Base-by-base conservation (phyloP, 352 stramenopile species). In the Globisporangium takayamanum region DNA sequence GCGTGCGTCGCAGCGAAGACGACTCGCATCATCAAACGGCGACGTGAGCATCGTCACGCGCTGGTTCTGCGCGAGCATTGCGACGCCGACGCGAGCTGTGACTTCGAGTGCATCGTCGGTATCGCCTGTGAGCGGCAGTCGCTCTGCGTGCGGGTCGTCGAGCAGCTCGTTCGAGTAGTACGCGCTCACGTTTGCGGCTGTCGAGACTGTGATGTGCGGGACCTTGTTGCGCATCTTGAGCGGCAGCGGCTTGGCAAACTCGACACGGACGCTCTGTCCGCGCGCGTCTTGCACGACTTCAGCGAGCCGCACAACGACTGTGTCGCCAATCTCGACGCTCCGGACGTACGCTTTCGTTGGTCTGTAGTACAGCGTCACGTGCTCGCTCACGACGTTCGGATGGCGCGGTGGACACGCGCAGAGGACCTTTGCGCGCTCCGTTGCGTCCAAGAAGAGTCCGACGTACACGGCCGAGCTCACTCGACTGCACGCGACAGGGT, bases 161-260 rank as follows among this genome's bases (percentile, higher is more conserved):
- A 91, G 55, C 28, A 91, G 53, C 39, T 88, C 74, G 53, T 91
- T 91, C 25, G 80, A 91, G 51, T 89, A 89, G 22, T 71, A 74
- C 2, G 78, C 74, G 55, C 66, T 74, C 11, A 89, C 65, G 11
- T 68, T 62, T 33, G 70, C 49, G 14, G 50, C 60, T 1, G 68
- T 86, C 3, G 80, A 91, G 5, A 91, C 54, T 0, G 80, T 91
- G 42, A 91, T 73, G 50, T 89, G 80, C 11, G 75, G 69, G 18
- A 84, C 66, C 49, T 82, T 81, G 69, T 87, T 91, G 59, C 57
- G 57, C 10, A 71, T 59, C 28, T 63, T 57, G 36, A 88, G 51
- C n/a, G 44, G 51, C n/a, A 86, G 53, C 18, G 45, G 25, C 8
- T 70, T 60, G 41, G 77, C 67, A 26, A 86, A 33, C 25, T 77